Evolutionary conservation across 768 basidiomycete species (phyloP).

Genomic region (Royoungia palumana): DNA sequence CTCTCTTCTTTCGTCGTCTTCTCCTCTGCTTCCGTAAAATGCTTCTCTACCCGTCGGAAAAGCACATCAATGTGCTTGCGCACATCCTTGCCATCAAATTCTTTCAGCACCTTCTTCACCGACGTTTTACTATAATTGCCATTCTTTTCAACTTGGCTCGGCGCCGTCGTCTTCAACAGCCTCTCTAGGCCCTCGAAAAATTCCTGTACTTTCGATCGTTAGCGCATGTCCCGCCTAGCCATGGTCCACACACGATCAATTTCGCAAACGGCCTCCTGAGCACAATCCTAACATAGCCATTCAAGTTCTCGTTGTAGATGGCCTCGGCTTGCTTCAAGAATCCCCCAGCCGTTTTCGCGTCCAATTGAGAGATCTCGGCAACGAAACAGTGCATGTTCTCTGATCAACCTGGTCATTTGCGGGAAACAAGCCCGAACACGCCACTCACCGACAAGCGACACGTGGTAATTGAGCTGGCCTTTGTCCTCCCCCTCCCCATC

Average conservation of each 20-base stretch:
- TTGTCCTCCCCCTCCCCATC: conserved; percentile 94
- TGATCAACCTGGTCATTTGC: conserved; percentile 31
- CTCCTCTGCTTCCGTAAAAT: conserved; percentile 82
- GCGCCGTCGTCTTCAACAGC: conserved; percentile 74
- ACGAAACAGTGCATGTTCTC: conserved; percentile 98
- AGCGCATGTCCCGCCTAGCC: not conserved
- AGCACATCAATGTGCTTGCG: conserved; percentile 84
- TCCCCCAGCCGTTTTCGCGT: conserved; percentile 55
- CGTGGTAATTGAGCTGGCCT: conserved; percentile 94
- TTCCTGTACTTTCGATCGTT: conserved; percentile 52
- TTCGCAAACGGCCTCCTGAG: conserved; percentile 83
- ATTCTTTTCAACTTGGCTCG: conserved; percentile 73
- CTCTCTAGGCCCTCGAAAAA: conserved; percentile 92
- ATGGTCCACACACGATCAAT: conserved; percentile 63
- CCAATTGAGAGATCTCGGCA: conserved; percentile 71
- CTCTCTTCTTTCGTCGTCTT: conserved; percentile 53
- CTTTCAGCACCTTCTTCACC: conserved; percentile 83
- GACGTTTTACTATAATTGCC: conserved; percentile 70
- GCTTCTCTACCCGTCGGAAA: conserved; percentile 92
- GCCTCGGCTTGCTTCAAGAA: conserved; percentile 73
- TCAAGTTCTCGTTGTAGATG: conserved; percentile 88
- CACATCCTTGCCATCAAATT: conserved; percentile 83
- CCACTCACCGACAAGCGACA: conserved; percentile 84
- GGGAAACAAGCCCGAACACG: not conserved
- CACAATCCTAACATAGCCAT: conserved; percentile 82